Base-by-base conservation (phyloP, 2,329 filamentous ascomycete species). In the Fusarium abutilonis region DNA sequence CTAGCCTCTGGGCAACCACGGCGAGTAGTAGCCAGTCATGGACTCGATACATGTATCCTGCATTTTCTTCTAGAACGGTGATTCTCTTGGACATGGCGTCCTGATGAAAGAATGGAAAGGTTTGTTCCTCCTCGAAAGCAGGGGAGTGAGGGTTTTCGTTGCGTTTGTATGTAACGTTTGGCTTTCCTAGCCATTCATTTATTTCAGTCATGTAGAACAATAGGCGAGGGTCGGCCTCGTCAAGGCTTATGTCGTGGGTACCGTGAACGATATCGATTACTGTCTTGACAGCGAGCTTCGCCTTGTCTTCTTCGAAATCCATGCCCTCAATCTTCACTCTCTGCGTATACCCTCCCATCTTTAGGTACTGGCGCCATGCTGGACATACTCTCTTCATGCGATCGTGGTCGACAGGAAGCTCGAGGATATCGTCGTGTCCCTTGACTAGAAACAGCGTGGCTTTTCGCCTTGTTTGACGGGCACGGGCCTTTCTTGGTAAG, bases 21-120 rank as follows among this genome's bases (percentile, higher is more conserved):
- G 52, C 55, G 11, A 69, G 41, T 6, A 69, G 56, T 6, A 56
- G 17, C 66, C 66, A 69, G 19, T 61, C 44, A 5, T 43, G 8
- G 1, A 67, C 51, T 9, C 26, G 40, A 7, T 45, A 40, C 14
- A 67, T n/a, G 2, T 42, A 41, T n/a, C 29, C 45, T 3, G 40
- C 35, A 13, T 39, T 5, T 17, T 14, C 3, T 21, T 47, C 32
- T 3, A 67, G 31, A 3, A 11, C 19, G 15, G 32, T 31, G 19
- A 69, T 41, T 2, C 21, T n/a, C 2, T 11, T 15, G 5, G 13
- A 15, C 14, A 69, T 62, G 0, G 11, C 17, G 1, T 23, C 28
- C 2, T 13, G 19, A 3, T 44, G 40, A 5, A 65, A 40, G 29
- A 67, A 64, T 3, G 41, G 28, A 15, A 13, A 17, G n/a, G 2